Evolutionary conservation across 805 yeast species (phyloP).

Genomic region (Peterozyma xylosa): DNA sequence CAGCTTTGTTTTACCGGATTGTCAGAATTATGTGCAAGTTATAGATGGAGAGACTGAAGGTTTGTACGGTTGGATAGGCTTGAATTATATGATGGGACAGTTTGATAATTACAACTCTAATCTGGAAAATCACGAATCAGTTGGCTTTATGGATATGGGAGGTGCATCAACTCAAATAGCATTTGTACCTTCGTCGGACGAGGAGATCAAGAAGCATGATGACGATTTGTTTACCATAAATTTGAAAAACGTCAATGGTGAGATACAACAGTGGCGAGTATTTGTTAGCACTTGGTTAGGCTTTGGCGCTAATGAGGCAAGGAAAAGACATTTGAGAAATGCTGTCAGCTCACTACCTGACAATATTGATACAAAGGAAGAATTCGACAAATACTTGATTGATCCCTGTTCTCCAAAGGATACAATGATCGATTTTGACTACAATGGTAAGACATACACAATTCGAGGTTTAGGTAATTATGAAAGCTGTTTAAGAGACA

Average conservation of each 20-base stretch:
- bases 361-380: conserved; percentile 36
- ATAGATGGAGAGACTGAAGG: conserved; percentile 97
- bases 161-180: conserved; percentile 87
- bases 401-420: conserved; percentile 84
- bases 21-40: conserved; percentile 68
- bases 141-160: conserved; percentile 61
- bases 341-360: conserved; percentile 40
- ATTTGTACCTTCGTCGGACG: conserved; percentile 65
- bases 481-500: conserved; percentile 59
- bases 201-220: conserved; percentile 55
- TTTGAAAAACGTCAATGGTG: conserved; percentile 66
- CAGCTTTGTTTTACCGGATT: conserved; percentile 47
- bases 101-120: conserved; percentile 38
- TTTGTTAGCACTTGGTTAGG: conserved; percentile 97
- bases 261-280: conserved; percentile 67
- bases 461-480: conserved; percentile 76
- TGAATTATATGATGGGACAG: conserved; percentile 74
- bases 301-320: conserved; percentile 94
- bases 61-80: conserved; percentile 88
- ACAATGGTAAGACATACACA: conserved; percentile 38
- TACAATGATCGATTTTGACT: conserved; percentile 37
- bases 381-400: conserved; percentile 36
- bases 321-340: conserved; percentile 59
- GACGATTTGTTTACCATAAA: conserved; percentile 68
- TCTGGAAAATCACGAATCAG: conserved; percentile 30